phyloP scores from a whole-genome alignment of 2,329 filamentous ascomycete genomes.

The Aureobasidium vineae region DNA sequence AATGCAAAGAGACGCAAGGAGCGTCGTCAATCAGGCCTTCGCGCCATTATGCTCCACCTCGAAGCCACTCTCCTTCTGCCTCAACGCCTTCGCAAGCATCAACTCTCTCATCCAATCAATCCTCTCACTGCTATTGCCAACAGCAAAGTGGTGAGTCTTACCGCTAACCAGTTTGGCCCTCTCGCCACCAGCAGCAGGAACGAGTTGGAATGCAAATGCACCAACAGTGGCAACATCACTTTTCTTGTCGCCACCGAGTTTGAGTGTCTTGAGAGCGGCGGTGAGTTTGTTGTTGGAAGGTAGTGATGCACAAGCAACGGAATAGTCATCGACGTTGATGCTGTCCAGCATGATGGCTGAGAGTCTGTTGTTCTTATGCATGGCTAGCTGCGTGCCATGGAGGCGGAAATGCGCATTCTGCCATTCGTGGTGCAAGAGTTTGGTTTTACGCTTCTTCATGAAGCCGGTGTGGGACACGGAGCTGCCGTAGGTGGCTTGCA shows the following conservation, averaged over 20 bases:
- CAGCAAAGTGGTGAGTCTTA: conserved; percentile 93
- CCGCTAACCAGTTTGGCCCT: conserved; percentile 53
- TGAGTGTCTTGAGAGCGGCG: conserved; percentile 79
- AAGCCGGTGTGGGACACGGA: conserved; percentile 66
- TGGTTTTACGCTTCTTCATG: conserved; percentile 92
- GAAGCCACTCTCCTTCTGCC: conserved; percentile 79
- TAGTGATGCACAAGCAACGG: conserved; percentile 76
- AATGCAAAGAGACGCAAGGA: not conserved
- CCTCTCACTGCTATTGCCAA: conserved; percentile 79
- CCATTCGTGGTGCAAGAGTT: conserved; percentile 90
- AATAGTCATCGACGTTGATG: conserved; percentile 85
- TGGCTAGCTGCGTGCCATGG: conserved; percentile 59
- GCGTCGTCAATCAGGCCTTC: conserved; percentile 7
- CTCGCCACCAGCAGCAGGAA: conserved; percentile 59
- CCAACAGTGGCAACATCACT: conserved; percentile 46
- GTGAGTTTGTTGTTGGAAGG: conserved; percentile 76
- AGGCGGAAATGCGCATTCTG: conserved; percentile 88
- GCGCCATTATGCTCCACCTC: conserved; percentile 53
- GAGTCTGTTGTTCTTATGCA: conserved; percentile 59
- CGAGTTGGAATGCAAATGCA: conserved; percentile 81
- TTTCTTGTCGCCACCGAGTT: conserved; percentile 54
- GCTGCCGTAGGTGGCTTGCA: conserved; percentile 36
- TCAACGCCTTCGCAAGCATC: conserved; percentile 84
- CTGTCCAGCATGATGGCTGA: conserved; percentile 69
- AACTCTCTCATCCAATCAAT: conserved; percentile 98